Evolutionary conservation across 495 filamentous ascomycete genomes (phyloP), one percentile per base, ranked within the genome.

Genomic region (Trichoderma reesei): DNA sequence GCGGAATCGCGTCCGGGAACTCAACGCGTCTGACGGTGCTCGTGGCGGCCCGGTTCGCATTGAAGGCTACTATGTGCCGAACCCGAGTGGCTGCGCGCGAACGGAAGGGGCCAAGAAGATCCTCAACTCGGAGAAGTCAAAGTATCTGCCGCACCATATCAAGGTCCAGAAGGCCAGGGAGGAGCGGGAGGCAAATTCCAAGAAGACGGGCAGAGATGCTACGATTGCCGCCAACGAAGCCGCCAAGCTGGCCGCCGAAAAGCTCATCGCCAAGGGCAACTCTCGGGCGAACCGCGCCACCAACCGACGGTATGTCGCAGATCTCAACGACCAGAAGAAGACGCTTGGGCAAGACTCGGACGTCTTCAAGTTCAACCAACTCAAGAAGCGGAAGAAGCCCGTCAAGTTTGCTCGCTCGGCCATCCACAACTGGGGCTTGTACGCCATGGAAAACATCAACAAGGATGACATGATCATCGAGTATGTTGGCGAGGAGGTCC

Each of bases 381-480:
- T 99, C 46, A 97, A 98, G 80, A 99, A 98, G 74, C 87, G 94
- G 60, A 98, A 98, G 86, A 99, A 99, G 78, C 92, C 93, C 0
- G 94, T 99, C 63, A 93, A 94, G 70, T 99, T 99, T 72, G 94
- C 92, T 61, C 86, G 94, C 7, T 98, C 95, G 33, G 95, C 94
- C 59, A 99, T 99, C 68, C 94, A 99, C 74, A 96, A 96, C 71
- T 99, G 94, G 94, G 94, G 94, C 37, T 76, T 99, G 44, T 99
- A 98, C 70, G 92, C 94, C 7, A 92, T 96, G 80, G 93, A 98
- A 75, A 93, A 96, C 69, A 99, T 99, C 65, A 82, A 90, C 37
- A 91, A 91, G 68, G 96, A 96, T 72, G 94, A 99, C 74, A 97
- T 99, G 92, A 99, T 99, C 71, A 99, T 99, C 71, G 94, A 99